Evolutionary conservation across 2,329 filamentous ascomycete species (phyloP).

Genomic region (Fusarium euwallaceae): DNA sequence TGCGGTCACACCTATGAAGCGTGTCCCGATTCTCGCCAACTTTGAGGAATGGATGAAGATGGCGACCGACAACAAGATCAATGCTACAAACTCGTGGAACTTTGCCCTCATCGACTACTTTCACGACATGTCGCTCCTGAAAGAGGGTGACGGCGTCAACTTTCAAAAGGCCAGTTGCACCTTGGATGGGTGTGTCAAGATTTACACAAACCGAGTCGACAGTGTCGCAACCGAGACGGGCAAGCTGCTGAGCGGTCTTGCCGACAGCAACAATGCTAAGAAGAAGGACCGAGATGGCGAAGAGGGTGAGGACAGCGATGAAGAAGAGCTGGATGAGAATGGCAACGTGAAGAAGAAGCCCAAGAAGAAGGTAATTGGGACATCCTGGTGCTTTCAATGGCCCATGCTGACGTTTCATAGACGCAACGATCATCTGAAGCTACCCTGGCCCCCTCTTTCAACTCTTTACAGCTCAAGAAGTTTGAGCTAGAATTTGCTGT

Average conservation of each 20-base stretch:
- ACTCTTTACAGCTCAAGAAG: slow-evolving; percentile 92
- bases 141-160: slow-evolving; percentile 96
- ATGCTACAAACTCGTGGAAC: slow-evolving; percentile 98
- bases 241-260: slow-evolving; percentile 91
- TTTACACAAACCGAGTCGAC: slow-evolving; percentile 98
- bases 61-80: slow-evolving; percentile 99
- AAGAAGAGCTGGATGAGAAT: slow-evolving; percentile 74
- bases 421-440: slow-evolving; percentile 86
- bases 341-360: slow-evolving; percentile 71
- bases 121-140: slow-evolving; percentile 97
- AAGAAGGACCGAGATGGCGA: slow-evolving; percentile 76
- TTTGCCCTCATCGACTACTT: slow-evolving; percentile 99
- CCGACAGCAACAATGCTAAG: slow-evolving; percentile 85
- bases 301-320: slow-evolving; percentile 76
- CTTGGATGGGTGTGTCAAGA: slow-evolving; percentile 97
- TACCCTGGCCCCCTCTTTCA: slow-evolving; percentile 91
- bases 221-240: slow-evolving; percentile 98
- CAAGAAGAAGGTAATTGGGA: slow-evolving; percentile 77
- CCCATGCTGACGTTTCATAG: slow-evolving; percentile 49
- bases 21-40: slow-evolving; percentile 94
- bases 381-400: neutral
- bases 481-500: slow-evolving; percentile 97
- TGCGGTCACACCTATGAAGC: slow-evolving; percentile 94
- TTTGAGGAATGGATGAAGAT: slow-evolving; percentile 99
- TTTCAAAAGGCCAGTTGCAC: slow-evolving; percentile 99